Percentiles rank a stretch among this genome's conserved stretches.
These are phyloP conservation scores for Thermochaetoides dissita DNA, from an alignment of 2,329 filamentous ascomycete species.

Conservation along the genomic window DNA sequence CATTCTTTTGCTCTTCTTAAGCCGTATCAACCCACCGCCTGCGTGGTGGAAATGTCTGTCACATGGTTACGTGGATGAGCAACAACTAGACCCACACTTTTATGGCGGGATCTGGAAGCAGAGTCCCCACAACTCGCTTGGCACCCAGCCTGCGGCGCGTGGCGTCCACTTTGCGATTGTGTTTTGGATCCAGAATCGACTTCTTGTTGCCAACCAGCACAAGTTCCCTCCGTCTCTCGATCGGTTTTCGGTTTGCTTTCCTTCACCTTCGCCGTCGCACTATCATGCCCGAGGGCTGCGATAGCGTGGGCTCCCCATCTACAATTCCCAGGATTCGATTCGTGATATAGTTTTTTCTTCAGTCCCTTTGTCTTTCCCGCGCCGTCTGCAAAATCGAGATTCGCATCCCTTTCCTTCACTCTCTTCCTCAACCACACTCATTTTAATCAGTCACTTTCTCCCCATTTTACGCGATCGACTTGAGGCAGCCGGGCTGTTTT, in stretches of 20 bases:
- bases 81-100: too few relatives aligned
- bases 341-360: not conserved
- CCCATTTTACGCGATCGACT: not conserved
- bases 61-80: too few relatives aligned
- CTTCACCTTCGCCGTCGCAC: slow-evolving; percentile 1
- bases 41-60: too few relatives aligned
- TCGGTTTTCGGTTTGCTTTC: not conserved
- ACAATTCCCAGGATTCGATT: too few relatives aligned
- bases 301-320: not conserved
- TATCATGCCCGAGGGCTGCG: slow-evolving; percentile 7
- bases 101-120: too few relatives aligned
- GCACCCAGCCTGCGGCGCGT: too few relatives aligned
- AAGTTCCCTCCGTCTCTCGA: not conserved
- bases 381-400: not conserved
- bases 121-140: too few relatives aligned
- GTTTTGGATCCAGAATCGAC: too few relatives aligned
- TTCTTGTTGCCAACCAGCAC: slow-evolving; percentile 1
- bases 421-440: slow-evolving; percentile 1
- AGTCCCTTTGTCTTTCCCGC: not conserved
- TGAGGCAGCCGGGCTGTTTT: not conserved
- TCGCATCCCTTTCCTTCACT: slow-evolving; percentile 2
- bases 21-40: too few relatives aligned
- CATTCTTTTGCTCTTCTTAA: too few relatives aligned
- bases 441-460: not conserved
- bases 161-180: too few relatives aligned